Conservation (phyloP, 805 yeast species). For the Saccharomycopsis sp. region DNA sequence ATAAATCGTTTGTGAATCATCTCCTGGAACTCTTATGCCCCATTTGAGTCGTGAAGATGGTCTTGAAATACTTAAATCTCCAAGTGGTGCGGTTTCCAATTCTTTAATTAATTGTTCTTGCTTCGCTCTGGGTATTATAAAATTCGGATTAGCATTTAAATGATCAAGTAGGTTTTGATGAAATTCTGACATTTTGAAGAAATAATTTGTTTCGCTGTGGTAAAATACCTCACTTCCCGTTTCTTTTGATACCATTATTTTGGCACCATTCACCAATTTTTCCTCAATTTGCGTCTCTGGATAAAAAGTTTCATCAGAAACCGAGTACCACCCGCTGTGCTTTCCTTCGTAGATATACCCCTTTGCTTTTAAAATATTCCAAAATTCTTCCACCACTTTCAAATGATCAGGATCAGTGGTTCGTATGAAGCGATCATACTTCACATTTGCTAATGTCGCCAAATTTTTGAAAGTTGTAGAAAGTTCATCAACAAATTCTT, state of each 20-base stretch:
- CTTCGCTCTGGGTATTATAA: conserved; percentile 60
- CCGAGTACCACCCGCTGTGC: conserved; percentile 92
- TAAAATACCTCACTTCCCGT: conserved; percentile 68
- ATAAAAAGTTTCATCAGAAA: conserved; percentile 91
- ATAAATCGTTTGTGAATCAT: conserved; percentile 69
- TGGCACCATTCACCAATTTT: no score
- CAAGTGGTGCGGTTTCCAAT: conserved; percentile 39
- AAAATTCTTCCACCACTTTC: conserved; percentile 55
- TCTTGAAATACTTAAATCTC: conserved; percentile 81
- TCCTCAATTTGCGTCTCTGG: conserved; percentile 67
- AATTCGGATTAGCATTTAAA: conserved; percentile 43
- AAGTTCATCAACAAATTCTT: conserved; percentile 64
- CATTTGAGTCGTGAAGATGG: conserved; percentile 72
- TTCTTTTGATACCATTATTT: conserved; percentile 43
- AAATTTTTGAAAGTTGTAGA: conserved; percentile 56
- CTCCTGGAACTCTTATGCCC: conserved; percentile 89
- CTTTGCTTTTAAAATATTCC: conserved; percentile 53
- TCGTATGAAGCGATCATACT: conserved; percentile 73
- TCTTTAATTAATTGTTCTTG: conserved; percentile 51
- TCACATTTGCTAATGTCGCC: conserved; percentile 50
- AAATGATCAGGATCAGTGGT: conserved; percentile 84
- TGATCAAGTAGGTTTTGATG: conserved; percentile 44
- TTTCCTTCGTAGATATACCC: conserved; percentile 74
- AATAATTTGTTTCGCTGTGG: conserved; percentile 80
- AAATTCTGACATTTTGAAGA: conserved; percentile 66